Base-by-base conservation (phyloP, 75 land plant species). In the Cunninghamia lanceolata region DNA sequence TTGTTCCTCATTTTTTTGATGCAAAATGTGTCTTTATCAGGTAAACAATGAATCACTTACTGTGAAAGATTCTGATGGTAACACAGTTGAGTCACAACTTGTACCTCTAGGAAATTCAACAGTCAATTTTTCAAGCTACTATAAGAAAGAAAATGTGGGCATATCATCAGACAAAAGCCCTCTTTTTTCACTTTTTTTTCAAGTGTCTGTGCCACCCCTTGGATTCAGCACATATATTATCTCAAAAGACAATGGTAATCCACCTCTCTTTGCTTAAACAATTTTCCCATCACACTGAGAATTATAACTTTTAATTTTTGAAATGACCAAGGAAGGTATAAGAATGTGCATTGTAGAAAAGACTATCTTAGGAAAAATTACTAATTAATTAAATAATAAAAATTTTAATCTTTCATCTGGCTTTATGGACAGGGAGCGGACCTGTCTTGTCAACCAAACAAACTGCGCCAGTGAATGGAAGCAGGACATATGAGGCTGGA, bases 171-270 rank as follows among this genome's bases (percentile, higher is more conserved):
- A 85, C 14, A 85, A 76, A 9, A 28, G 77, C 13, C 91, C 98
- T 6, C 87, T 86, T 56, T 96, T 83, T 89, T 91, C 86, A 89
- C 92, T 97, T 86, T 87, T 92, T 40, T 97, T 97, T 86, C 46
- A 39, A 87, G 96, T 87, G 42, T 71, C 93, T 79, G 93, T 91
- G 13, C 99, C 98, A 71, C 95, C 99, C 36, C 82, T 97, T 59
- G 98, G 99, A 17, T 95, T 91, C 87, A 92, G 82, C 80, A 92
- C 96, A 0, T 97, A 96, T 79, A 78, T 85, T 78, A 86, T 96
- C 34, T 90, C 92, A 32, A 82, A 83, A 38, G 52, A 35, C 43
- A 15, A 76, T 71, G 70, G 82, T 34, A 88, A 43, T 40, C 30
- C 50, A 25, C 50, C 30, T 43, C 45, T 28, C 4, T 43, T 42